Percentiles rank a stretch among this genome's conserved stretches.
Evolutionary conservation across 2,329 filamentous ascomycete species (phyloP).

Genomic region (Trichoderma afroharzianum): DNA sequence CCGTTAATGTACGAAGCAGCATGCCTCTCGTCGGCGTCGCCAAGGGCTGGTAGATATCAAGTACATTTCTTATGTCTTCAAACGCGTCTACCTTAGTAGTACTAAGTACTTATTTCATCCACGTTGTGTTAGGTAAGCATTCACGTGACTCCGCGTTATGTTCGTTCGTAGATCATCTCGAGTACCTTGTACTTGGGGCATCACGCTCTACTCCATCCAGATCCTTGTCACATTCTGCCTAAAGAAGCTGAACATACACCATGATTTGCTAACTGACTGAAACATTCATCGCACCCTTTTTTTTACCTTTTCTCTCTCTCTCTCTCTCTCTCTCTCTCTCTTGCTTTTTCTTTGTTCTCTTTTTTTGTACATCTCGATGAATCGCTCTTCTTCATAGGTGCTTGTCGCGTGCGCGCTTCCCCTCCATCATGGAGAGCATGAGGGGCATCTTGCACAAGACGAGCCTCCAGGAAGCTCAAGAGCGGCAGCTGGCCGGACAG

Average conservation of each 20-base stretch:
- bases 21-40: not conserved
- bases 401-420: not conserved
- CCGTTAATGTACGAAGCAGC: not conserved
- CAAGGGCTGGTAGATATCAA: not conserved
- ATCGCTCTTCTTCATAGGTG: not conserved
- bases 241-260: not conserved
- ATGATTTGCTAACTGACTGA: not conserved
- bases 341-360: not conserved
- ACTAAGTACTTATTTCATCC: no score
- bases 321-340: not conserved
- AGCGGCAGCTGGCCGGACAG: slow-evolving; percentile 41
- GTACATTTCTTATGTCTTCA: not conserved
- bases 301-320: not conserved
- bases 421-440: slow-evolving; percentile 37
- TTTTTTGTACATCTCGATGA: not conserved
- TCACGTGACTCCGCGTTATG: not conserved
- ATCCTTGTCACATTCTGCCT: not conserved
- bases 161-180: not conserved
- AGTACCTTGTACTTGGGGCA: not conserved
- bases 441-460: slow-evolving; percentile 46
- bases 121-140: not conserved
- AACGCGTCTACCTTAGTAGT: no score
- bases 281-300: not conserved
- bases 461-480: slow-evolving; percentile 46
- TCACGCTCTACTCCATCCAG: not conserved